A percentile compares a stretch with the other conserved stretches of the same genome.
Conservation (phyloP, 2,329 filamentous ascomycete genomes). For the Aschersonia sp. region DNA sequence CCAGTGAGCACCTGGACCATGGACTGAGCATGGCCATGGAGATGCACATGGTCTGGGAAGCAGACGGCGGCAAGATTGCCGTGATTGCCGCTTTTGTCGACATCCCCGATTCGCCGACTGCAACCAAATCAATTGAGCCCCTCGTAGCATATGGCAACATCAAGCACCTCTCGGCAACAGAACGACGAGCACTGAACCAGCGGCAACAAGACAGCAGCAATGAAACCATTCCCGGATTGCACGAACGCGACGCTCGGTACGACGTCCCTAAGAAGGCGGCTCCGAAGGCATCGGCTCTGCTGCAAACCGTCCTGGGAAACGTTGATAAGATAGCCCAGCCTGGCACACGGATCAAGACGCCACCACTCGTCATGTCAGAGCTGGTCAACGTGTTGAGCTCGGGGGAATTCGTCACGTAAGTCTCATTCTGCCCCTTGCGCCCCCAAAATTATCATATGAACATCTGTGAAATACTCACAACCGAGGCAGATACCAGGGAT, state of each 20-base stretch:
- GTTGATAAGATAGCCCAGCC: constrained; percentile 20
- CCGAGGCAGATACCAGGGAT: constrained; percentile 34
- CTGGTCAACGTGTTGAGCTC: constrained; percentile 19
- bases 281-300: neutral
- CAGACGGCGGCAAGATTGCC: constrained; percentile 3
- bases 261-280: neutral
- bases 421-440: neutral
- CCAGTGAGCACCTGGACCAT: constrained; percentile 40
- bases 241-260: neutral
- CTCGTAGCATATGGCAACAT: neutral
- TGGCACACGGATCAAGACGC: constrained; percentile 21
- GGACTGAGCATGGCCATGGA: constrained; percentile 16
- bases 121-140: neutral
- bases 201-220: neutral
- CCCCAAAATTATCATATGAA: neutral
- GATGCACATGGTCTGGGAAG: constrained; percentile 15
- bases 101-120: neutral
- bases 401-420: constrained; percentile 15
- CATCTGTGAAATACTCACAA: neutral
- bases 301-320: constrained; percentile 13
- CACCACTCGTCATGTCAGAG: constrained; percentile 25
- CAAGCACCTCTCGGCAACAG: neutral
- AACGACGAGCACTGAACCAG: neutral
- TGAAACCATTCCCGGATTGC: neutral
- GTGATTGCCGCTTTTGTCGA: neutral